Evolutionary conservation across 2,329 filamentous ascomycete species (phyloP), one percentile per base, ranked within the genome.

Genomic region (Ceratocystis cubensis): DNA sequence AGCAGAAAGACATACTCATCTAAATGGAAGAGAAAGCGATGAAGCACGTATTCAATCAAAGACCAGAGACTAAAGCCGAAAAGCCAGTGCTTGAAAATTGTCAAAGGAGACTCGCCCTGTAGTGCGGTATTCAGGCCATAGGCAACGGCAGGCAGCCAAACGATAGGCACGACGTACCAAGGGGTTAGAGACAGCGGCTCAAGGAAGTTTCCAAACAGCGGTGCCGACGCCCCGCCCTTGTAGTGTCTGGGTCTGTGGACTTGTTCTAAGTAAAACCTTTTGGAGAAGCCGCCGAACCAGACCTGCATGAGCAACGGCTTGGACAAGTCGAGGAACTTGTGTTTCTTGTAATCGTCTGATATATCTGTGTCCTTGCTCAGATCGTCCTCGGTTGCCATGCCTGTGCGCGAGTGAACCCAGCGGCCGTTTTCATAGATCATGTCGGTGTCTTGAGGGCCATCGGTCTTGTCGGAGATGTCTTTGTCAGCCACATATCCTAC

Each of bases 151-250:
- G 94, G 94, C 53, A 94, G 74, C 94, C 94, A 99, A 1, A 96
- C 69, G 0, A 80, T 80, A 2, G 94, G 94, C 10, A 99, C 82
- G 57, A 96, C 75, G 85, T 88, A 99, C 94, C 94, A 99, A 1
- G 94, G 84, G 1, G 94, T 99, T 81, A 92, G 88, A 75, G 87
- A 92, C 68, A 99, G 78, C n/a, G 94, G 94, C 78, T 99, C 94
- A n/a, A 99, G 80, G 75, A 99, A 96, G 78, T 99, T 97, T 68
- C 94, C 94, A 76, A 99, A 99, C 28, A 99, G 78, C 22, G 94
- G 94, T 46, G 94, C 94, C 5, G 91, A 96, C 69, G 86, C 85
- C 67, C 94, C 94, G 70, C 93, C 93, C 74, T 87, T 95, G 81
- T 97, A 99, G 76, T 99, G 93, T 68, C 94, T 86, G 20, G 94